phyloP scores from a whole-genome alignment of 306 rosid genomes.

The Nissolia schottii region DNA sequence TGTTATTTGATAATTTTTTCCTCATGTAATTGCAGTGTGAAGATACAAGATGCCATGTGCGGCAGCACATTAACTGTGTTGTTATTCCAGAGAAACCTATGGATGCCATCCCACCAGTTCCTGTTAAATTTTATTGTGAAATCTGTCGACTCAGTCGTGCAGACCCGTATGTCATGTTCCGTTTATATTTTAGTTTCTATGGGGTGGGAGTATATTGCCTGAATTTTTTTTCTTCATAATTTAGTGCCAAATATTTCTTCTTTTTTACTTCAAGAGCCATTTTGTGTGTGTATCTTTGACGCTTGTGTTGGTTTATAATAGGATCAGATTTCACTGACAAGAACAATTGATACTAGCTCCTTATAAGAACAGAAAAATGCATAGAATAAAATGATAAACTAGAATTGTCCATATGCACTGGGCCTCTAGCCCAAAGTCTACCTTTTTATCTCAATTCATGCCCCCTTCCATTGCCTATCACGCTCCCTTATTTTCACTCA shows the following conservation, averaged over 20 bases:
- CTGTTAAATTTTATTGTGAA: constrained; percentile 77
- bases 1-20: neutral
- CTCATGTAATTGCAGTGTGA: constrained; percentile 69
- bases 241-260: neutral
- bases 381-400: neutral
- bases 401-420: neutral
- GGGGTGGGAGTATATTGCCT: neutral
- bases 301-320: constrained; percentile 2
- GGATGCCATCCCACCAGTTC: constrained; percentile 58
- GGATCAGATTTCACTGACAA: neutral
- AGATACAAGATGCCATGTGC: constrained; percentile 71
- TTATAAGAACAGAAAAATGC: neutral
- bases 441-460: too few relatives aligned
- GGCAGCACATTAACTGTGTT: constrained; percentile 89
- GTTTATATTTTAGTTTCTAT: constrained; percentile 19
- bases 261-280: neutral
- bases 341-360: neutral
- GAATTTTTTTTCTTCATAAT: neutral
- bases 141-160: constrained; percentile 89
- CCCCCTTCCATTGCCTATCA: too few relatives aligned
- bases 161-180: constrained; percentile 75
- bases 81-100: constrained; percentile 75
- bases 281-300: neutral
- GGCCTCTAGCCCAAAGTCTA: neutral
- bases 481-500: too few relatives aligned